Base-by-base conservation (phyloP, 352 stramenopile genomes). In the Globisporangium barbulae region DNA sequence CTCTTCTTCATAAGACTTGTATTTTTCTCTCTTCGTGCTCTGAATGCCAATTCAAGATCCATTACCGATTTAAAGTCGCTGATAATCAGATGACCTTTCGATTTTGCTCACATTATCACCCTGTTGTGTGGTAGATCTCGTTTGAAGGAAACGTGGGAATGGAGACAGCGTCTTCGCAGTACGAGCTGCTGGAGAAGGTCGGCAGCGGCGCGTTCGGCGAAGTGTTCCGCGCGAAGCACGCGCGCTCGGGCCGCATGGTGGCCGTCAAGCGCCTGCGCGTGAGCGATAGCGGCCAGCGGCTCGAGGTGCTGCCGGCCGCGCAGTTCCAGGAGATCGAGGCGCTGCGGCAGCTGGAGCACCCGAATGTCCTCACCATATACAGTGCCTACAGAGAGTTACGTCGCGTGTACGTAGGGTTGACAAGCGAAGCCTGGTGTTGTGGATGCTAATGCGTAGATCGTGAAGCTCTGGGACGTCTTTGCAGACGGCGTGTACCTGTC, bases 321-420 rank as follows among this genome's bases (percentile, higher is more conserved):
- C 76, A 85, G 28, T 91, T 92, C 71, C 81, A 91, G 55, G 85
- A 91, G 68, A 88, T 92, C 59, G 78, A 94, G 64, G 71, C 78
- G 35, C 71, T 92, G 74, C 79, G 82, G 1, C 85, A 94, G 59
- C 71, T 92, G 45, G 71, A 79, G 35, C 85, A 94, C 65, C 70
- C 76, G 4, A 90, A 90, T 56, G 79, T 91, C 65, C 25, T 65
- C 50, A 12, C 10, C 17, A 15, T 17, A 41, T 41, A 28, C 15
- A 41, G 15, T 28, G 15, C 17, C 42, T 12, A 41, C 17, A 12
- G 12, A 41, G 35, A 41, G 12, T 35, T 8, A 12, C 9, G 25
- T 41, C n/a, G 31, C 19, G 12, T 48, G 17, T n/a, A 8, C 41
- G 15, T 35, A 42, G 21, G 13, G 19, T 42, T 41, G 35, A 41